Percentiles rank a stretch among this genome's conserved stretches.
Conservation (phyloP, 129 eudicot species). For the Escallonia rubra region DNA sequence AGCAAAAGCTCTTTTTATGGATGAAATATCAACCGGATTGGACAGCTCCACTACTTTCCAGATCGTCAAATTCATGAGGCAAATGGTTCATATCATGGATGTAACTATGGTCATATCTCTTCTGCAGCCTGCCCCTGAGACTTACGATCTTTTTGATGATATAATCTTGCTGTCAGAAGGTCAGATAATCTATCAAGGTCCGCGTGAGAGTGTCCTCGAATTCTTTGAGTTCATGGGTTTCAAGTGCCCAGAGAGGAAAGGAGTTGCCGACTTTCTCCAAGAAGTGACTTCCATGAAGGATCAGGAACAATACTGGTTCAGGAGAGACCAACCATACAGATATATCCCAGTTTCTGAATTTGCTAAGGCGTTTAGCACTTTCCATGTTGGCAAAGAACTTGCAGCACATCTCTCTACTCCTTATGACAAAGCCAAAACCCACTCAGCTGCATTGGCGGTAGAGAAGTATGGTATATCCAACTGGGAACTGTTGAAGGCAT, state of each 20-base stretch:
- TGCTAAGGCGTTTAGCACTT: constrained; percentile 23
- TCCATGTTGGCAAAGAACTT: constrained; percentile 32
- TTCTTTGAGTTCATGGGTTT: constrained; percentile 50
- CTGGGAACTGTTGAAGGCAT: constrained; percentile 51
- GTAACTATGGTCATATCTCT: constrained; percentile 35
- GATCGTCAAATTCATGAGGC: constrained; percentile 29
- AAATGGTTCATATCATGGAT: constrained; percentile 33
- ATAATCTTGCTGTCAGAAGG: constrained; percentile 54
- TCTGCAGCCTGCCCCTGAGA: constrained; percentile 37
- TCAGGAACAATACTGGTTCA: constrained; percentile 64
- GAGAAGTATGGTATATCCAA: constrained; percentile 56
- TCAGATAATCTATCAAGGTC: constrained; percentile 59
- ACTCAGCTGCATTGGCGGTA: constrained; percentile 54
- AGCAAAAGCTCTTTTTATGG: constrained; percentile 35
- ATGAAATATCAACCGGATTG: constrained; percentile 36
- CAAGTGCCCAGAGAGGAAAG: constrained; percentile 63
- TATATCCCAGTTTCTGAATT: constrained; percentile 39
- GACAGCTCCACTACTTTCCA: constrained; percentile 39
- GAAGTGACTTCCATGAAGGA: constrained; percentile 61
- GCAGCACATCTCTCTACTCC: constrained; percentile 26
- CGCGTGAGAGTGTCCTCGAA: constrained; percentile 43
- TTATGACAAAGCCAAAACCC: constrained; percentile 35
- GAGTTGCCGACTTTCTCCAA: constrained; percentile 58
- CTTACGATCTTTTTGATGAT: constrained; percentile 36
- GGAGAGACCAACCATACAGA: constrained; percentile 32